Percentiles rank a stretch among this genome's conserved stretches.
phyloP scores from a whole-genome alignment of 352 stramenopile genomes.

The Phytophthora hybrid region DNA sequence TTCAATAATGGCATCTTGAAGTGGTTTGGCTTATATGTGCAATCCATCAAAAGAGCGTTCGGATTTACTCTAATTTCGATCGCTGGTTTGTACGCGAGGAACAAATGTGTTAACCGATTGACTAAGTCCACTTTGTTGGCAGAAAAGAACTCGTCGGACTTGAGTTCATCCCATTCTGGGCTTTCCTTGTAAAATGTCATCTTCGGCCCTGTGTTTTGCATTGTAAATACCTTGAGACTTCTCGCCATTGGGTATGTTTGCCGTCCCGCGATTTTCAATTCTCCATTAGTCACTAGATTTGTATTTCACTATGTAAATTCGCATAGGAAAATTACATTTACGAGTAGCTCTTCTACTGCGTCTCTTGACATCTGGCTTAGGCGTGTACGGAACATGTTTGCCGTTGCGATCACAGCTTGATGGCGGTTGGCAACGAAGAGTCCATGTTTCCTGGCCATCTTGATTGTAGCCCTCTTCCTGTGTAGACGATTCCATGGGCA shows the following conservation, averaged over 20 bases:
- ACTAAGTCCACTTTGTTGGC: background rate
- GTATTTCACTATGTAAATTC: background rate
- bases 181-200: background rate
- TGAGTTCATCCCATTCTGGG: background rate
- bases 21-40: background rate
- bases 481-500: too few relatives aligned
- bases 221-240: background rate
- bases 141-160: background rate
- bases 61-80: background rate
- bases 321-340: background rate
- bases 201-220: background rate
- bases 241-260: background rate
- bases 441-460: background rate
- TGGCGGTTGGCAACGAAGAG: background rate
- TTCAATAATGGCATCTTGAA: background rate
- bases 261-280: background rate
- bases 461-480: too few relatives aligned
- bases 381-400: background rate
- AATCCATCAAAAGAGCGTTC: background rate
- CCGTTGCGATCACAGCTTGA: background rate
- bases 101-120: background rate
- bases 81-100: background rate
- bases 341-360: background rate
- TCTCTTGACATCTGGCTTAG: background rate
- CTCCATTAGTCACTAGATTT: background rate